These are phyloP conservation scores for Zygosaccharomyces pseudobailii DNA, from an alignment of 1,139 yeast species.

Conservation along the genomic window DNA sequence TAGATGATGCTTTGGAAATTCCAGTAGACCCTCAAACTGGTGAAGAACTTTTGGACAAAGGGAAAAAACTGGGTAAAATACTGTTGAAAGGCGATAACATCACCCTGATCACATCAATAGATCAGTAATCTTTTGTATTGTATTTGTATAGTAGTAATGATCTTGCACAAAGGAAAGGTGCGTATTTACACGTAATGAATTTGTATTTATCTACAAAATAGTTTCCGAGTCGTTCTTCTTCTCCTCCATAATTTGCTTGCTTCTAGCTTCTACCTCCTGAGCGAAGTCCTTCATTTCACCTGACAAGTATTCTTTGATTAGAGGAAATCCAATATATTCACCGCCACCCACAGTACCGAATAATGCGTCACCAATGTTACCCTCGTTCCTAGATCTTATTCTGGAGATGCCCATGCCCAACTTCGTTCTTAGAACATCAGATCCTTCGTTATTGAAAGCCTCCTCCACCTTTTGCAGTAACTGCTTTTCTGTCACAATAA, in stretches of 20 bases:
- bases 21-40: constrained; percentile 36
- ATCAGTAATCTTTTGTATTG: constrained; percentile 2
- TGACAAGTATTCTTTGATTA: constrained; percentile 30
- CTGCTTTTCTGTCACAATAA: constrained; percentile 36
- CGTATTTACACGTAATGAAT: constrained; percentile 11
- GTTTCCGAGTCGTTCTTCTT: constrained; percentile 11
- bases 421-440: constrained; percentile 20
- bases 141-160: not conserved
- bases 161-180: not conserved
- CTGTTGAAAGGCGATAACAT: constrained; percentile 92
- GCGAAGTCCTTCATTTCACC: constrained; percentile 30
- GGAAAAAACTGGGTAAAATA: constrained; percentile 56
- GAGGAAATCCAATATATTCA: constrained; percentile 30
- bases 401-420: constrained; percentile 17
- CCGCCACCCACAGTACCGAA: constrained; percentile 33
- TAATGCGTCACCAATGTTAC: constrained; percentile 29
- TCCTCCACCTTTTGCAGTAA: constrained; percentile 33
- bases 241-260: constrained; percentile 10
- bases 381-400: constrained; percentile 20
- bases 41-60: constrained; percentile 26
- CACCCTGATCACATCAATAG: constrained; percentile 57
- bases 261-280: constrained; percentile 18
- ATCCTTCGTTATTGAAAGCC: constrained; percentile 29
- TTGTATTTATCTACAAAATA: constrained; percentile 5
- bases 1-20: constrained; percentile 84